Base-by-base conservation (phyloP, 495 filamentous ascomycete genomes). In the Endocarpon pusillum region DNA sequence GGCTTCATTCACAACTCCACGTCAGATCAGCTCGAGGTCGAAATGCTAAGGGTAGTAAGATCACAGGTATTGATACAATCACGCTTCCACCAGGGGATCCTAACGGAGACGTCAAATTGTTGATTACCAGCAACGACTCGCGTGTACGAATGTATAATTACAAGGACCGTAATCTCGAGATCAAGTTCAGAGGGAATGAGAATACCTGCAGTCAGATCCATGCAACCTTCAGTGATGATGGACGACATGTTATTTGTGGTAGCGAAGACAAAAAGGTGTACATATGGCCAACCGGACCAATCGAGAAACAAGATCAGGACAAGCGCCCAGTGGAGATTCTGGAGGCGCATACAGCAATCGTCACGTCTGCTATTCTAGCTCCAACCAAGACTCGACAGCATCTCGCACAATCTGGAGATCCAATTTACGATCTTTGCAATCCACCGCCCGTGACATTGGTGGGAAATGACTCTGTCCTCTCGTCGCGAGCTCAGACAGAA, bases 31-130 rank as follows among this genome's bases (percentile, higher is more conserved):
- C 82, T 10, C 73, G 83, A 19, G 91, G 89, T 1, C 81, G 81
- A 46, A 96, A 94, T 44, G 81, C 87, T 1, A 94, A 89, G 53
- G 87, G 89, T 6, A 93, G 82, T 55, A 97, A 96, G 55, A 92
- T 99, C 44, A 96, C 89, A 0, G 85, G 84, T 17, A 92, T 99
- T 28, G 75, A 91, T 43, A 77, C 86, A 0, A 78, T 78, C 39
- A 53, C 51, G 18, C 58, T 70, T 27, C 78, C 78, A 4, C 57
- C 62, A 4, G 64, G 64, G 27, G 64, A 70, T 42, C 58, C 59
- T n/a, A 71, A 73, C 9, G 75, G 73, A 0, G 81, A 87, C 23
- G 66, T 84, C 24, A 92, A 89, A 46, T 51, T 99, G 16, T 59
- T 99, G 10, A 74, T 99, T 34, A 92, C 84, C 0, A 94, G 85